Conservation (phyloP, 164 flowering plant genomes). For the Vitis cinerea region DNA sequence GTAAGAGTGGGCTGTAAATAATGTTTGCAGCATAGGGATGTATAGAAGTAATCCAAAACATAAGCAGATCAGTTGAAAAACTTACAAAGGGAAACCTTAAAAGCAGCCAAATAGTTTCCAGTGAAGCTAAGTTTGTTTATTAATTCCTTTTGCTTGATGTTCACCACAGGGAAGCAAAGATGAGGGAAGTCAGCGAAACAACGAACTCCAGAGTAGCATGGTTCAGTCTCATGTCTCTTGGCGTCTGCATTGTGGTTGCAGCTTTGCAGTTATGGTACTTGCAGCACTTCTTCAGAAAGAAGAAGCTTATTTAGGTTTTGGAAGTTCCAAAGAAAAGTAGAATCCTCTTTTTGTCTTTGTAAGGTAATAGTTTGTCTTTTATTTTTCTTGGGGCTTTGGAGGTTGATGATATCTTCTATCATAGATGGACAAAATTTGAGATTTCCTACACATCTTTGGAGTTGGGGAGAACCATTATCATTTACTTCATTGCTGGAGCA, state of each 20-base stretch:
- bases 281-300: constrained; percentile 37
- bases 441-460: no score
- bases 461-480: no score
- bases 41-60: no score
- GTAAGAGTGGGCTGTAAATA: no score
- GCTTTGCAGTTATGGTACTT: constrained; percentile 34
- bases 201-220: constrained; percentile 48
- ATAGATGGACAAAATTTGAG: no score
- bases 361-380: not conserved
- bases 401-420: no score
- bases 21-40: no score
- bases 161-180: constrained; percentile 40
- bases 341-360: not conserved
- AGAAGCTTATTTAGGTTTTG: constrained; percentile 36
- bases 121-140: not conserved
- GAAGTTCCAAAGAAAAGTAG: no score
- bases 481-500: no score
- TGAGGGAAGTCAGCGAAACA: constrained; percentile 51
- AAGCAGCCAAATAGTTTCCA: no score
- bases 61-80: no score
- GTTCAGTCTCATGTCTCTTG: constrained; percentile 51
- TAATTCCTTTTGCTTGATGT: not conserved
- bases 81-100: no score
- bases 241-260: constrained; percentile 37
- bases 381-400: not conserved